phyloP scores from a whole-genome alignment of 1,284 basidiomycete genomes.

The Paramarasmius palmivorus region DNA sequence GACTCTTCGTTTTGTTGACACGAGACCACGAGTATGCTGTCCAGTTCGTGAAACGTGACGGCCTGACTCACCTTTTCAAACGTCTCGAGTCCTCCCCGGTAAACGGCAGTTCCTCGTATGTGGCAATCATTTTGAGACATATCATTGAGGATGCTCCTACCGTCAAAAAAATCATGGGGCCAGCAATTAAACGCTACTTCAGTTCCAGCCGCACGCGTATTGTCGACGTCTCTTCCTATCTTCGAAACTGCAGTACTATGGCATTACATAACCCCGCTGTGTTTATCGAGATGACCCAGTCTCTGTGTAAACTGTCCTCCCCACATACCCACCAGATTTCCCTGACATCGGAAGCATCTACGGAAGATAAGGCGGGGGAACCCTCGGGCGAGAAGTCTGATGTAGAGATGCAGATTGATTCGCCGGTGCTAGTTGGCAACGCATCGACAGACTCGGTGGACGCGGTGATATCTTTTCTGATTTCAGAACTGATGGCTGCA shows the following conservation, averaged over 20 bases:
- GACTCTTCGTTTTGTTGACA: conserved; percentile 82
- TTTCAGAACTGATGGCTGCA: conserved; percentile 69
- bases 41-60: conserved; percentile 65
- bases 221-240: conserved; percentile 73
- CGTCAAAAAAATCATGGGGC: conserved; percentile 76
- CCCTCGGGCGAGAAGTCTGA: conserved; percentile 26
- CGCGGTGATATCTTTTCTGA: conserved; percentile 68
- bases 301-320: conserved; percentile 71
- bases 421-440: conserved; percentile 28
- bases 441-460: conserved; percentile 56
- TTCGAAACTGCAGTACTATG: conserved; percentile 78
- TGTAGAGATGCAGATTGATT: conserved; percentile 71
- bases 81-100: conserved; percentile 61
- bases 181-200: conserved; percentile 81
- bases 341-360: conserved; percentile 45
- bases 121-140: conserved; percentile 89
- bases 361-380: conserved; percentile 22
- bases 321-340: conserved; percentile 71
- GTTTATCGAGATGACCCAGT: conserved; percentile 77
- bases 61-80: conserved; percentile 66
- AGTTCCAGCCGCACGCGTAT: conserved; percentile 67
- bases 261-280: conserved; percentile 79
- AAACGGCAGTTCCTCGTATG: conserved; percentile 77
- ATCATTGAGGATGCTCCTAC: conserved; percentile 78
- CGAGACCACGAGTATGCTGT: conserved; percentile 62